Evolutionary conservation across 2,329 filamentous ascomycete genomes (phyloP).

Genomic region (Cytospora chrysosperma): DNA sequence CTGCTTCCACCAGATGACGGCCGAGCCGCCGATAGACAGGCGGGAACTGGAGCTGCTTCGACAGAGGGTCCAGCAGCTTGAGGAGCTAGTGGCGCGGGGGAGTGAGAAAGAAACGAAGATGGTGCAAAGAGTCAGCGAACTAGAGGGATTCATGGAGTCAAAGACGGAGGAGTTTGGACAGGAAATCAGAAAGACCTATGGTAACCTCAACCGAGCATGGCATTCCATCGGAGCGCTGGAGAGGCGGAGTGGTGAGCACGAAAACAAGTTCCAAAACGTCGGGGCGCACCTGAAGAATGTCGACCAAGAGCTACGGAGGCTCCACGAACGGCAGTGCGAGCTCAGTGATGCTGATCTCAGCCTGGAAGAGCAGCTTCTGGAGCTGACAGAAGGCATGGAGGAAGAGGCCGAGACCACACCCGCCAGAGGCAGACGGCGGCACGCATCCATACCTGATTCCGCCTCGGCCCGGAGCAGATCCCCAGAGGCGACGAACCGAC

Average conservation of each 20-base stretch:
- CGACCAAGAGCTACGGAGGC: constrained; percentile 42
- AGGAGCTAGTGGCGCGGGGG: constrained; percentile 10
- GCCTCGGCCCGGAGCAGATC: background rate
- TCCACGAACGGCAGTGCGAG: constrained; percentile 50
- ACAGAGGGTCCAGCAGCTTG: constrained; percentile 33
- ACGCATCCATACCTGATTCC: constrained; percentile 24
- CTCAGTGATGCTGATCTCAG: constrained; percentile 50
- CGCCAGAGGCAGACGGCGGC: constrained; percentile 30
- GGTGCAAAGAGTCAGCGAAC: constrained; percentile 45
- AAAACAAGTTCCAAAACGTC: constrained; percentile 40
- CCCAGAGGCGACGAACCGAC: background rate
- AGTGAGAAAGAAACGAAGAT: constrained; percentile 37
- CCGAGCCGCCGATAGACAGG: constrained; percentile 43
- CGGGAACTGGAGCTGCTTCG: constrained; percentile 49
- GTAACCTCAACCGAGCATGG: constrained; percentile 55
- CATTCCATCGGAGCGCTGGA: constrained; percentile 48
- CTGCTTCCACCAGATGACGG: constrained; percentile 55
- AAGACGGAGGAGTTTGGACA: constrained; percentile 50
- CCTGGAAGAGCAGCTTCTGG: constrained; percentile 56
- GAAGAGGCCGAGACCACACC: background rate
- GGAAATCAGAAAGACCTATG: constrained; percentile 55
- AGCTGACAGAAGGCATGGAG: constrained; percentile 42
- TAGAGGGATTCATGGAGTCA: constrained; percentile 56
- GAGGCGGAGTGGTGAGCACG: constrained; percentile 36
- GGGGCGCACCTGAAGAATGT: constrained; percentile 42